Evolutionary conservation across 148 eudicot species (phyloP), one percentile per base, ranked within the genome.

Genomic region (Simmondsia chinensis): DNA sequence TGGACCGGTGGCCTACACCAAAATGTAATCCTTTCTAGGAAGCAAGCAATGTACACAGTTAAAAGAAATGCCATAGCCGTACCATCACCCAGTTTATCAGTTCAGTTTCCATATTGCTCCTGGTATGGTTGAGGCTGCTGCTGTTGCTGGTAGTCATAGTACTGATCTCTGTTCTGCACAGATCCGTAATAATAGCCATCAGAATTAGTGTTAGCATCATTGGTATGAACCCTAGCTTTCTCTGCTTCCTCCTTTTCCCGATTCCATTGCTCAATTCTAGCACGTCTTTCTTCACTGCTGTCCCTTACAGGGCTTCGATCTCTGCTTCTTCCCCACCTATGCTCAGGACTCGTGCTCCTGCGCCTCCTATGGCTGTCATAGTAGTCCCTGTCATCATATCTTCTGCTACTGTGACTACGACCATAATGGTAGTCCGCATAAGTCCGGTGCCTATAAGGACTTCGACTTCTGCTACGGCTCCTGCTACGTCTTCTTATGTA

Each of bases 381-480:
- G 44, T 80, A 52, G 50, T 89, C 93, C 59, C 71, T 59, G 13
- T 76, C 95, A 59, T 79, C 94, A 54, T 82, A 33, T 52, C 88
- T 85, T 68, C 86, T 60, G 57, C 61, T 73, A 55, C 79, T 56
- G 48, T 74, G 77, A 25, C 96, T 56, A 21, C 65, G 80, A 6
- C 79, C 79, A 61, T 74, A 70, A 38, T 72, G 63, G 20, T n/a
- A n/a, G n/a, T n/a, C n/a, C n/a, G n/a, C n/a, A n/a, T n/a, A n/a
- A 14, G 49, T 54, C 63, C 58, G 42, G n/a, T 32, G 56, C 6
- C 26, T 39, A 7, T 29, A 43, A 0, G 69, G 80, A 39, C 79
- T 70, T 46, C 63, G 48, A 37, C 73, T 70, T 26, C 67, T 34
- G 31, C 83, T 76, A 38, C 75, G 23, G 18, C 67, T 53, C 20